A percentile compares a stretch with the other conserved stretches of the same genome.
These are phyloP conservation scores for Tetrastigma voinierianum DNA, from an alignment of 164 flowering plant species.

Conservation along the genomic window DNA sequence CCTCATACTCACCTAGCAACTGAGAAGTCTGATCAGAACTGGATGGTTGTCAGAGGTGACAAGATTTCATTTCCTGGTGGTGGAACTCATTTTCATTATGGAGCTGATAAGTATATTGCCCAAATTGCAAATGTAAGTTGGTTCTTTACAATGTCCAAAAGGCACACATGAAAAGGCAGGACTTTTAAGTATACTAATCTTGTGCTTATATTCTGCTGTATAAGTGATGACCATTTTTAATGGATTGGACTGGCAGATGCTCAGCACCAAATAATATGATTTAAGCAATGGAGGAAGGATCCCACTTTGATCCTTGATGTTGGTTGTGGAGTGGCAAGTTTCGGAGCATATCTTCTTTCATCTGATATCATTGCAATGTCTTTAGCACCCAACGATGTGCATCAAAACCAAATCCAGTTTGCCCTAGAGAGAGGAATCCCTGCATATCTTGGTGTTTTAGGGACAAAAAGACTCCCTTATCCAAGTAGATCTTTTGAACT, in stretches of 20 bases:
- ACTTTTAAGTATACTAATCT: not conserved
- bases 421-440: conserved; percentile 96
- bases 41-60: conserved; percentile 96
- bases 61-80: conserved; percentile 87
- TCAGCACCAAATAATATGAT: conserved; percentile 51
- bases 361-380: conserved; percentile 80
- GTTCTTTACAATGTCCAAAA: not conserved
- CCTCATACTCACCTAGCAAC: conserved; percentile 94
- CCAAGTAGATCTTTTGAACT: conserved; percentile 95
- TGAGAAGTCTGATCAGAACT: conserved; percentile 92
- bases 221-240: not conserved
- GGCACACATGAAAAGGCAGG: not conserved
- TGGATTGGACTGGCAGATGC: conserved; percentile 62
- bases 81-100: conserved; percentile 92
- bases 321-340: conserved; percentile 96
- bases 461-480: conserved; percentile 87
- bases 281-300: conserved; percentile 72
- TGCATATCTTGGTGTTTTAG: conserved; percentile 87
- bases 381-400: conserved; percentile 92
- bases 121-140: conserved; percentile 73
- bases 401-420: conserved; percentile 91
- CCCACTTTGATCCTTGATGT: conserved; percentile 82
- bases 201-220: too few relatives aligned
- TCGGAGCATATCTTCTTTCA: conserved; percentile 84
- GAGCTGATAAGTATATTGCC: conserved; percentile 84